Evolutionary conservation across 2,329 filamentous ascomycete genomes (phyloP), one percentile per base, ranked within the genome.

Genomic region (Chrysoporthe deuterocubensis): DNA sequence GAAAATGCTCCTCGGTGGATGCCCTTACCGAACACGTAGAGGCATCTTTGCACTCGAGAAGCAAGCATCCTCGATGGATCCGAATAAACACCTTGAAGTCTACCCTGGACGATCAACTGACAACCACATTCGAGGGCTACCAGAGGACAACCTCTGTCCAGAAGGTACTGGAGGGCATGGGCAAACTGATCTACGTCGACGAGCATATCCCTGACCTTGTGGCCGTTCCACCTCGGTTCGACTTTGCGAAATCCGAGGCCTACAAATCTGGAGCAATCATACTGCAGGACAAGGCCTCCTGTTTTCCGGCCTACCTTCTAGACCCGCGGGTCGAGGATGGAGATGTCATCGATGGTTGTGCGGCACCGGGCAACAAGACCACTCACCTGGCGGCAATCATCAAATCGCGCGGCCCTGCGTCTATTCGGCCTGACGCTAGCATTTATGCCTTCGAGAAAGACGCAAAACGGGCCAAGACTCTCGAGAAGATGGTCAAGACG

Each of bases 321-420:
- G 85, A 97, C 63, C 89, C 91, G 0, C 81, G 81, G 0, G 81
- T 87, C 9, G 82, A 87, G 67, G 87, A 90, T 71, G 93, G 93
- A 34, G 89, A 96, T 74, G 83, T 96, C 9, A 87, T 98, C n/a
- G 96, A 99, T 78, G 92, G 92, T 0, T 98, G 95, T 76, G 93
- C 96, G 0, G 96, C 96, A 0, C 96, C 96, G 1, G 96, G 96
- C 6, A 99, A 99, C 78, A 99, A 99, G 80, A 98, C 96, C 1
- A 98, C 95, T 8, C 96, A 98, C 77, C 81, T 97, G 59, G 94
- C 94, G 0, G 91, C 93, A 1, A 87, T 97, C 4, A 75, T 96
- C 61, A 82, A 77, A 64, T 80, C 78, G 61, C 80, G 80, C 64
- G 76, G 76, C 3, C 77, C 78, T 0, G 81, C 79, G 52, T 13